These are phyloP conservation scores for Tripterygium wilfordii DNA, from an alignment of 177 flowering plant genomes.

Conservation along the genomic window DNA sequence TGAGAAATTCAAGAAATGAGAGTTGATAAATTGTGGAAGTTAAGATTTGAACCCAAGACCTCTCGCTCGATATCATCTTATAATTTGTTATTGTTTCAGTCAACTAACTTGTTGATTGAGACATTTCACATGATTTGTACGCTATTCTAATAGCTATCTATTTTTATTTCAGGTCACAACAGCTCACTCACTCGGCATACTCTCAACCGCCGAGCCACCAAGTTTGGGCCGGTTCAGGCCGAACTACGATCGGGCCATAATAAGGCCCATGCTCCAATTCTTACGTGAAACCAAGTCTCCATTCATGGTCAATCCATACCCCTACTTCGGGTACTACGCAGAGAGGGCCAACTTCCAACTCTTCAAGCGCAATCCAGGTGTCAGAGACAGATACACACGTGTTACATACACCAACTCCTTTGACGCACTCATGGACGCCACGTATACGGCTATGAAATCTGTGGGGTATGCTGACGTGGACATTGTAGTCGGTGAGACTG, in stretches of 20 bases:
- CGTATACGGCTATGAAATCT: slow-evolving; percentile 40
- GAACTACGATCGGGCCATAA: slow-evolving; percentile 42
- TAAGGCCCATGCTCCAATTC: slow-evolving; percentile 66
- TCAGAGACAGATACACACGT: slow-evolving; percentile 34
- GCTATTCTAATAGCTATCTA: neutral
- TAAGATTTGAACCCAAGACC: no score
- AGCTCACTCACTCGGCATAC: slow-evolving; percentile 48
- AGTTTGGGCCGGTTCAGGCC: slow-evolving; percentile 58
- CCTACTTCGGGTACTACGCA: slow-evolving; percentile 58
- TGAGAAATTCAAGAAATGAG: no score
- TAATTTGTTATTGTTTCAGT: neutral
- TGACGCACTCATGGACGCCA: slow-evolving; percentile 35
- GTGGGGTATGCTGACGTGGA: slow-evolving; percentile 42
- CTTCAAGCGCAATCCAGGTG: slow-evolving; percentile 58
- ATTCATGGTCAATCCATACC: slow-evolving; percentile 84
- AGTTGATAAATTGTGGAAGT: no score
- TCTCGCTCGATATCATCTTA: no score
- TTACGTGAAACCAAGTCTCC: slow-evolving; percentile 54
- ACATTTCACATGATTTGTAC: no score
- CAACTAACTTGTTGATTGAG: neutral
- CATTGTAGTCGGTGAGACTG: slow-evolving; percentile 53
- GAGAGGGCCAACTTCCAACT: slow-evolving; percentile 39
- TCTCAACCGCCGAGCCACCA: slow-evolving; percentile 45
- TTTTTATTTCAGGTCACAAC: slow-evolving; percentile 27
- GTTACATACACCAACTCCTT: slow-evolving; percentile 41